phyloP scores from a whole-genome alignment of 441 rosid genomes.

The Breynia disticha region DNA sequence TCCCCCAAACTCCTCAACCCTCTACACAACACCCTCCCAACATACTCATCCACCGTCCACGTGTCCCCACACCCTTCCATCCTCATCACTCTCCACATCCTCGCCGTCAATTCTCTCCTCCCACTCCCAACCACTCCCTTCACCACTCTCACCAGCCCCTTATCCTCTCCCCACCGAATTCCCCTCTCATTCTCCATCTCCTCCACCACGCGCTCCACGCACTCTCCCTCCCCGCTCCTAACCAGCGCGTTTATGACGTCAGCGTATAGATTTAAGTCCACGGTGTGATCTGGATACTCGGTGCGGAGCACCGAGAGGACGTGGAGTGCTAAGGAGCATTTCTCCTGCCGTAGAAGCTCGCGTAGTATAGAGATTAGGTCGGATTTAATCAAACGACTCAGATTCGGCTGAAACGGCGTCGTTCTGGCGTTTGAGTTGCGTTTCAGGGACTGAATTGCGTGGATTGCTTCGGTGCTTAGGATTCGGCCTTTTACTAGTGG shows the following conservation, averaged over 20 bases:
- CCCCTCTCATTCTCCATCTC: slow-evolving; percentile 32
- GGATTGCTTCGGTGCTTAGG: slow-evolving; percentile 77
- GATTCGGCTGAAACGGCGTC: slow-evolving; percentile 20
- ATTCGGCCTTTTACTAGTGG: slow-evolving; percentile 73
- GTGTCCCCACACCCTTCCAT: slow-evolving; percentile 49
- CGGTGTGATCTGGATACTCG: slow-evolving; percentile 36
- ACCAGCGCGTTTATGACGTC: slow-evolving; percentile 45
- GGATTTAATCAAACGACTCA: slow-evolving; percentile 64
- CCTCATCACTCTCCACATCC: slow-evolving; percentile 54
- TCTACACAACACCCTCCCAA: slow-evolving; percentile 40
- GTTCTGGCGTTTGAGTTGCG: slow-evolving; percentile 27
- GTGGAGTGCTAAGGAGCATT: slow-evolving; percentile 53
- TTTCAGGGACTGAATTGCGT: slow-evolving; percentile 67
- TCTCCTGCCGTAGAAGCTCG: slow-evolving; percentile 79
- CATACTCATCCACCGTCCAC: slow-evolving; percentile 53
- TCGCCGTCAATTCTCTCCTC: slow-evolving; percentile 58
- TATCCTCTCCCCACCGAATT: slow-evolving; percentile 29
- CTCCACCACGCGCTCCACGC: slow-evolving; percentile 46
- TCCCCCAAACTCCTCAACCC: slow-evolving; percentile 66
- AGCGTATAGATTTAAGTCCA: slow-evolving; percentile 43
- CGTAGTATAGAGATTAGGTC: slow-evolving; percentile 63
- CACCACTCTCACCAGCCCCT: slow-evolving; percentile 37
- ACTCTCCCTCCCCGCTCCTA: slow-evolving; percentile 30
- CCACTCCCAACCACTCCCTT: slow-evolving; percentile 49
- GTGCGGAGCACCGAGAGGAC: slow-evolving; percentile 50